Evolutionary conservation across 495 filamentous ascomycete genomes (phyloP).

Genomic region (Hyaloscypha bicolor): DNA sequence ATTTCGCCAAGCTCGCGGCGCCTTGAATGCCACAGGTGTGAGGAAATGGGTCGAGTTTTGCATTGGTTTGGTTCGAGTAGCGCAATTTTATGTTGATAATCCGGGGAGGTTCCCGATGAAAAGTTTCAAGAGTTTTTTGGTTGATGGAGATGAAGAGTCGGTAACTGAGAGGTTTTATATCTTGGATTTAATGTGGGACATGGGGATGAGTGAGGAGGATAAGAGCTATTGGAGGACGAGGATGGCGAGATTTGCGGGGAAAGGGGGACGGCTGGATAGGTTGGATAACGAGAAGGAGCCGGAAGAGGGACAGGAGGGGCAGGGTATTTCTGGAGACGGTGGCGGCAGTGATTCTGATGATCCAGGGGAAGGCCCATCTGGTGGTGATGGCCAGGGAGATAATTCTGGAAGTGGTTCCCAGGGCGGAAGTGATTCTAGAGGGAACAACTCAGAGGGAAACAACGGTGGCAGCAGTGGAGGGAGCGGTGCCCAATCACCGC

Average conservation of each 20-base stretch:
- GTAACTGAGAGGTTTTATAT: slow-evolving; percentile 4
- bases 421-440: too few species aligned
- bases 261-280: slow-evolving; percentile 15
- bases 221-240: slow-evolving; percentile 8
- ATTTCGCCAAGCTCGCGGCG: slow-evolving; percentile 25
- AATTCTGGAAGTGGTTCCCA: too few species aligned
- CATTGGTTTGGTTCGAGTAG: slow-evolving; percentile 14
- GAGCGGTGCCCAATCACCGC: too few species aligned
- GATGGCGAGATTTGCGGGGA: slow-evolving; percentile 13
- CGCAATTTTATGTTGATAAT: slow-evolving; percentile 14
- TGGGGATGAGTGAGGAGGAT: slow-evolving; percentile 18
- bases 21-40: slow-evolving; percentile 2
- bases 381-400: too few species aligned
- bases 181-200: slow-evolving; percentile 21
- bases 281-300: slow-evolving; percentile 15
- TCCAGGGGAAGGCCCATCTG: neutral
- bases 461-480: too few species aligned
- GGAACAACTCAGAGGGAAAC: too few species aligned
- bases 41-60: slow-evolving; percentile 22
- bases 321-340: neutral
- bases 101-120: slow-evolving; percentile 8
- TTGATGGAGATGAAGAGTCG: neutral
- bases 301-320: neutral
- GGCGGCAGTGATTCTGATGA: neutral
- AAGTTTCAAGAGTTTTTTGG: neutral